Base-by-base conservation (phyloP, 108 stramenopile genomes). In the Craspedostauros australis region DNA sequence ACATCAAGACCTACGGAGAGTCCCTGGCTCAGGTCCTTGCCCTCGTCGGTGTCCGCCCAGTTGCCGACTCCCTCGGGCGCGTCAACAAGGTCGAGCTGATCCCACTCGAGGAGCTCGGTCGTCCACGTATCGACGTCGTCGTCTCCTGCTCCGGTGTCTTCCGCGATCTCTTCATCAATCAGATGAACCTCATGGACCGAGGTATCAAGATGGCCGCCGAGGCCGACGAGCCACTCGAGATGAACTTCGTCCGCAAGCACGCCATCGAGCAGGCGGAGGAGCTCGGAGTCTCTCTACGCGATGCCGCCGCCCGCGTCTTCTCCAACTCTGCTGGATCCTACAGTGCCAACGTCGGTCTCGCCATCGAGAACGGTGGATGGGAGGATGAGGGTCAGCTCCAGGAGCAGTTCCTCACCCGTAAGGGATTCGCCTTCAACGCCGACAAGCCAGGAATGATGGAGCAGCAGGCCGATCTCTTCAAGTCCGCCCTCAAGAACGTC, bases 371-470 rank as follows among this genome's bases (percentile, higher is more conserved):
- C 66, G 95, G 95, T 42, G 95, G 95, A 61, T 96, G 95, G 95
- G 95, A 94, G 64, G 82, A 77, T 32, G 95, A 96, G 64, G 39
- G 58, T 19, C 95, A 96, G 67, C 76, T 96, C 29, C 95, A 96
- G 60, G 80, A 95, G 15, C 95, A 96, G 68, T 96, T 94, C 81
- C 58, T 94, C 46, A 84, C 82, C 24, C 86, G 95, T 36, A 96
- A 96, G 80, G 95, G 94, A 41, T 95, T 95, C 60, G 93, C 93
- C 16, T 95, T 95, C 79, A 95, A 94, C 67, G 94, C 94, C 32
- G 93, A 95, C 74, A 95, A 94, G 84, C 96, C 94, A 15, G 95
- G 95, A 22, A 95, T 95, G 94, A 96, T 96, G 95, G 94, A 95
- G 64, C 85, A 87, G 59, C 92, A 94, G 51, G 86, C 88, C 33